Conservation (phyloP, 2,329 filamentous ascomycete genomes). For the Claviceps monticola region DNA sequence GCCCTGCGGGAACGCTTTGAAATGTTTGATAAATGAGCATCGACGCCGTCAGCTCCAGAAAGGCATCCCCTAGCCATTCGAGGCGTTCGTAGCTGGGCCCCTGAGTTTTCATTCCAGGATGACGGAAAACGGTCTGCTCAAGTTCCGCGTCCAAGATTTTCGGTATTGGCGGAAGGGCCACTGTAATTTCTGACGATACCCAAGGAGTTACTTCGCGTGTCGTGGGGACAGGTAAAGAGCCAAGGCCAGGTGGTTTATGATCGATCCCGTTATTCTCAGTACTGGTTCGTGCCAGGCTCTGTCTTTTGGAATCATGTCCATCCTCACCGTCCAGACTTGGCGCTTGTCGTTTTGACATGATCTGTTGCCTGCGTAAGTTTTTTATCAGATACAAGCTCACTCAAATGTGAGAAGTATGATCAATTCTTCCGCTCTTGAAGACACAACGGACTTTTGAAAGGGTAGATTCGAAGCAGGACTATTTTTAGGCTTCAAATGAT, state of each 20-base stretch:
- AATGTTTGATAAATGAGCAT: slow-evolving; percentile 65
- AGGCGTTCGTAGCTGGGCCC: slow-evolving; percentile 57
- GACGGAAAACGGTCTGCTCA: slow-evolving; percentile 52
- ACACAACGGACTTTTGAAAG: not conserved
- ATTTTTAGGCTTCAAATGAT: not conserved
- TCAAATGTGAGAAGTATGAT: not conserved
- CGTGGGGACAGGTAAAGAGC: slow-evolving; percentile 5
- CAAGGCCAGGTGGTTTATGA: not conserved
- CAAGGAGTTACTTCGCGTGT: slow-evolving; percentile 27
- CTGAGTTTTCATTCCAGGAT: slow-evolving; percentile 32
- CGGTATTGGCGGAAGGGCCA: slow-evolving; percentile 43
- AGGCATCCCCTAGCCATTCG: slow-evolving; percentile 82
- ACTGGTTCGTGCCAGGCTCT: not conserved
- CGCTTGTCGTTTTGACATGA: slow-evolving; percentile 4
- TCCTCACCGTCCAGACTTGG: not conserved
- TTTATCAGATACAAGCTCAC: not conserved
- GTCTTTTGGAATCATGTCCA: slow-evolving; percentile 6
- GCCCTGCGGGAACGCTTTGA: slow-evolving; percentile 48
- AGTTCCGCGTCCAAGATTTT: slow-evolving; percentile 44
- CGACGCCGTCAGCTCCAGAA: slow-evolving; percentile 64
- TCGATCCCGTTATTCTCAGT: not conserved
- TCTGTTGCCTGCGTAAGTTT: not conserved
- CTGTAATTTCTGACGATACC: slow-evolving; percentile 34
- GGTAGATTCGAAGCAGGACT: not conserved
- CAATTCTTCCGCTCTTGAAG: not conserved